Conservation (phyloP, 768 basidiomycete species). For the Sporobolomyces phaffii region DNA sequence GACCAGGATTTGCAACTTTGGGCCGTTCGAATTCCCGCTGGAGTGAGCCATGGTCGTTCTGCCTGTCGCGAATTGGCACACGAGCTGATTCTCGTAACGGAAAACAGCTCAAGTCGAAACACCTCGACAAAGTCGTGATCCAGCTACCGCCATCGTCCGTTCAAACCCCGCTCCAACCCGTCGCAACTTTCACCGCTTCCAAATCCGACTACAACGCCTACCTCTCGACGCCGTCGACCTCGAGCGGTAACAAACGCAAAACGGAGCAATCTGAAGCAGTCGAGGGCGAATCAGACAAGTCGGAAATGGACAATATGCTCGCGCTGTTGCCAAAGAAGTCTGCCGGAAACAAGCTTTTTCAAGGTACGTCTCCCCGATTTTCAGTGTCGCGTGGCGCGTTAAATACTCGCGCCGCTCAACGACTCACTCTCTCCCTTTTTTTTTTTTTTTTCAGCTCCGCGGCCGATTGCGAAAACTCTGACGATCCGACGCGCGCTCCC, state of each 20-base stretch:
- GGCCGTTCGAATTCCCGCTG: slow-evolving; percentile 31
- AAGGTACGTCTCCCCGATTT: slow-evolving; percentile 16
- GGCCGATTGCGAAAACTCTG: slow-evolving; percentile 29
- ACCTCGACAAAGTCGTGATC: slow-evolving; percentile 30
- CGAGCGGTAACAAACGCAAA: slow-evolving; percentile 4
- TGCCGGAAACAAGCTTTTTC: slow-evolving; percentile 29
- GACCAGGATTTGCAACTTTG: slow-evolving; percentile 32
- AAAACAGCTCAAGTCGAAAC: slow-evolving; percentile 34
- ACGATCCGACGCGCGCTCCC: slow-evolving; percentile 25
- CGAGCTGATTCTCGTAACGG: no score
- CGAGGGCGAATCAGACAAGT: neutral
- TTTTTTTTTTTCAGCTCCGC: slow-evolving; percentile 19
- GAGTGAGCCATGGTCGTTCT: slow-evolving; percentile 30
- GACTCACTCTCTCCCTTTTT: no score
- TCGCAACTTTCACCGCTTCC: slow-evolving; percentile 21
- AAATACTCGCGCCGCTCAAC: no score
- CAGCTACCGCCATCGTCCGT: slow-evolving; percentile 10
- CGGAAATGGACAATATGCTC: slow-evolving; percentile 21
- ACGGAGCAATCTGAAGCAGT: neutral
- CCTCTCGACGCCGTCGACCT: slow-evolving; percentile 2
- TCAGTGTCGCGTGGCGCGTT: no score
- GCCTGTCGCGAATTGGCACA: no score
- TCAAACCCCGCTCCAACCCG: slow-evolving; percentile 4
- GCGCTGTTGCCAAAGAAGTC: slow-evolving; percentile 31
- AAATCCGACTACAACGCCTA: slow-evolving; percentile 25